These are phyloP conservation scores for Eucalyptus tenuipes DNA, from an alignment of 345 rosid species.

Conservation along the genomic window DNA sequence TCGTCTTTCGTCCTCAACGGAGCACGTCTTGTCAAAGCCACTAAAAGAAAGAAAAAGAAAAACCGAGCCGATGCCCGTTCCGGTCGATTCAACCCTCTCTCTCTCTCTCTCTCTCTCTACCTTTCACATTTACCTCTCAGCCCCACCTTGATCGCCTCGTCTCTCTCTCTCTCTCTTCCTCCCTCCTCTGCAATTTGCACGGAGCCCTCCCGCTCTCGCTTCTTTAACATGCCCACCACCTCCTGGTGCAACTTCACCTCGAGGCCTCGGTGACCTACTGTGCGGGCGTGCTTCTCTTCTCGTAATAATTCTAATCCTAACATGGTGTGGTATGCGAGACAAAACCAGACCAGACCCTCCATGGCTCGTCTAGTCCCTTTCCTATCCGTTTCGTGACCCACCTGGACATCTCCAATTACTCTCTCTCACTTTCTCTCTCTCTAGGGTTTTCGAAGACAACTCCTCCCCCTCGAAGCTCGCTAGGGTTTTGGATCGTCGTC, in stretches of 20 bases:
- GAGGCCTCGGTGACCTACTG: constrained; percentile 3
- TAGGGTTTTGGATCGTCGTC: constrained; percentile 7
- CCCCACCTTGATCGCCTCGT: background rate
- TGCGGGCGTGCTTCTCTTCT: background rate
- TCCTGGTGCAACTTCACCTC: constrained; percentile 51
- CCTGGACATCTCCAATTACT: constrained; percentile 3
- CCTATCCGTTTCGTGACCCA: background rate
- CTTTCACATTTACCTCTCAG: background rate
- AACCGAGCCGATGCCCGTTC: background rate
- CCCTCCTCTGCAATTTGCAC: background rate
- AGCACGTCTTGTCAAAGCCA: background rate
- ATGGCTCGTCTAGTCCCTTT: background rate
- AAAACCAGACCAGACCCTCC: background rate
- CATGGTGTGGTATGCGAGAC: background rate
- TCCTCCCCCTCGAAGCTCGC: background rate
- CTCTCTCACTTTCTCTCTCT: constrained; percentile 3
- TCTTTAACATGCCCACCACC: constrained; percentile 7
- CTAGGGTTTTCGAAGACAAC: constrained; percentile 22
- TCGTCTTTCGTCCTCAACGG: background rate
- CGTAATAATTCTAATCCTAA: background rate
- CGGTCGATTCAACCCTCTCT: background rate
- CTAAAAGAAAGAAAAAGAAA: background rate
- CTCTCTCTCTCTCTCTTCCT: background rate
- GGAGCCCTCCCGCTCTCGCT: background rate
- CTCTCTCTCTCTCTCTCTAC: background rate